A percentile compares a stretch with the other conserved stretches of the same genome.
phyloP scores from a whole-genome alignment of 2,329 filamentous ascomycete genomes.

The Fusarium lateritium region DNA sequence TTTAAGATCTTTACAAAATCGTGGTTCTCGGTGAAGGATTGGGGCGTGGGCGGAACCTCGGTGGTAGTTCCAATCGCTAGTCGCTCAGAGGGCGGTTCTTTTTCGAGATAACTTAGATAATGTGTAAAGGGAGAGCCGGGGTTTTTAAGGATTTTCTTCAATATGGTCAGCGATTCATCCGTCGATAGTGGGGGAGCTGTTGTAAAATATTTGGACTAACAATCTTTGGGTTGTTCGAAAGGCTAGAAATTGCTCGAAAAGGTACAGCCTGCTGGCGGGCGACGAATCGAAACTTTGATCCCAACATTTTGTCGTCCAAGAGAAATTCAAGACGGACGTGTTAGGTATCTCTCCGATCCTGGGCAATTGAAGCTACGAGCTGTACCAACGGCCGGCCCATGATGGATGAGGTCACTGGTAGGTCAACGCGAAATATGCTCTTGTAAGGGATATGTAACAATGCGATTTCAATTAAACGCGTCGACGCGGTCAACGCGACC shows the following conservation, averaged over 20 bases:
- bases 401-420: conserved; percentile 53
- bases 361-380: conserved; percentile 21
- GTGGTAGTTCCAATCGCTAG: conserved; percentile 74
- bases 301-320: conserved; percentile 47
- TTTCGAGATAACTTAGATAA: conserved; percentile 72
- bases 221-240: conserved; percentile 68
- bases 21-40: conserved; percentile 71
- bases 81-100: conserved; percentile 65
- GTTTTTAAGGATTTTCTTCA: conserved; percentile 71
- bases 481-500: conserved; percentile 52
- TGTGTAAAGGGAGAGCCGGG: conserved; percentile 62
- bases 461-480: conserved; percentile 57
- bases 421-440: conserved; percentile 37
- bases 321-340: conserved; percentile 10
- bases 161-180: conserved; percentile 30
- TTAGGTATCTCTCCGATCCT: conserved; percentile 6
- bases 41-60: conserved; percentile 71
- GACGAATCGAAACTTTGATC: conserved; percentile 44
- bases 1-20: conserved; percentile 72
- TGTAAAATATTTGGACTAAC: conserved; percentile 56
- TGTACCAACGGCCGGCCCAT: too few species aligned
- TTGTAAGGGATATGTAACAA: conserved; percentile 49
- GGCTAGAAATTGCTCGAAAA: conserved; percentile 59
- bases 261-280: conserved; percentile 38
- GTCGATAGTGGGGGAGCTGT: neutral